Evolutionary conservation across 2,329 filamentous ascomycete species (phyloP).

Genomic region (Fusarium buxicola): DNA sequence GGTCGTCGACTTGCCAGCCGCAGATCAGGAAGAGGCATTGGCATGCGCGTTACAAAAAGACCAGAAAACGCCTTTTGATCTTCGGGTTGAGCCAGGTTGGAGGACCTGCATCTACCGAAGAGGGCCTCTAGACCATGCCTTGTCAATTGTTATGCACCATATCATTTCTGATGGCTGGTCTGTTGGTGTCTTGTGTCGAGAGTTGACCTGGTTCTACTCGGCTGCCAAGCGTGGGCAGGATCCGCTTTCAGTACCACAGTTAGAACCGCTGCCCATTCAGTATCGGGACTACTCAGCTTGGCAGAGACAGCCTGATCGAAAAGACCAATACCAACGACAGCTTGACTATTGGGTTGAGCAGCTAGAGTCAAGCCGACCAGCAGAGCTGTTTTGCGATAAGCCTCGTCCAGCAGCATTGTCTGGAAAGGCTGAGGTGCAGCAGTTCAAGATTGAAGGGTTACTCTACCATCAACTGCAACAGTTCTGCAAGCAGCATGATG

Average conservation of each 20-base stretch:
- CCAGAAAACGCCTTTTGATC: slow-evolving; percentile 20
- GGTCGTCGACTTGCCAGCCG: no score
- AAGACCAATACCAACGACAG: slow-evolving; percentile 21
- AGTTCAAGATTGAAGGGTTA: slow-evolving; percentile 11
- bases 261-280: slow-evolving; percentile 38
- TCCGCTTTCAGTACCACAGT: slow-evolving; percentile 19
- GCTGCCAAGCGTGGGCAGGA: slow-evolving; percentile 23
- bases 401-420: slow-evolving; percentile 23
- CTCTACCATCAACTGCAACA: slow-evolving; percentile 5
- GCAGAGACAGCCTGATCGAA: slow-evolving; percentile 47
- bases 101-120: slow-evolving; percentile 17
- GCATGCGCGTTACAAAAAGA: slow-evolving; percentile 14
- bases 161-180: slow-evolving; percentile 45
- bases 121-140: slow-evolving; percentile 10
- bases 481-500: slow-evolving; percentile 17
- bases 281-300: slow-evolving; percentile 41
- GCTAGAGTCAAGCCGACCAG: slow-evolving; percentile 19
- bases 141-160: slow-evolving; percentile 41
- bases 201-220: slow-evolving; percentile 29
- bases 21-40: no score
- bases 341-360: slow-evolving; percentile 20
- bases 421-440: slow-evolving; percentile 10
- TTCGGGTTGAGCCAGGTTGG: slow-evolving; percentile 27
- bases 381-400: slow-evolving; percentile 21
- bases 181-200: slow-evolving; percentile 5